Percentiles rank a stretch among this genome's conserved stretches.
Conservation (phyloP, 2,329 filamentous ascomycete genomes). For the Cytospora chrysosperma region DNA sequence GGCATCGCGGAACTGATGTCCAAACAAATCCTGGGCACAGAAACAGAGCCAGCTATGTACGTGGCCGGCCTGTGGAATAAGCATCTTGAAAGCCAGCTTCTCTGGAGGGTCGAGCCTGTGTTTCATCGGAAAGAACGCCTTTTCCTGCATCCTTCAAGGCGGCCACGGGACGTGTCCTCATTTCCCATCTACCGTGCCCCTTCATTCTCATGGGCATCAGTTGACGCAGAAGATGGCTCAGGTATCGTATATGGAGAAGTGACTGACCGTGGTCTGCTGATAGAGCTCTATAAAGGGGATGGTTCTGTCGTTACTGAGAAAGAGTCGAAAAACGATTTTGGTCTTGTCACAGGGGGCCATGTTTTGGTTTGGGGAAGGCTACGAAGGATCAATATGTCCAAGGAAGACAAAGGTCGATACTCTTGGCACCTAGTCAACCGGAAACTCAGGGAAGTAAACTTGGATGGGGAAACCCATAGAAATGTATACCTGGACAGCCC, state of each 20-base stretch:
- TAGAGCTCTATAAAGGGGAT: neutral
- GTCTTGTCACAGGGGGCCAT: neutral
- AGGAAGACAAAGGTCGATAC: neutral
- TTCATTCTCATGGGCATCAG: constrained; percentile 18
- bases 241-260: constrained; percentile 8
- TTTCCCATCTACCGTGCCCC: neutral
- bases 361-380: neutral
- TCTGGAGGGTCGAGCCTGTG: neutral
- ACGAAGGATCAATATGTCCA: neutral
- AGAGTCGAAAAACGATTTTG: neutral
- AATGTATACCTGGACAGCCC: constrained; percentile 4
- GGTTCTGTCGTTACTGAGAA: neutral
- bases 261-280: constrained; percentile 1
- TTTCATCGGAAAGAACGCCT: neutral
- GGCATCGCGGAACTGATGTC: constrained; percentile 15
- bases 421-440: neutral
- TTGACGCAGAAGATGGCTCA: neutral
- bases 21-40: neutral
- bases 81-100: constrained; percentile 11
- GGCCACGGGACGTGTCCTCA: neutral
- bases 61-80: constrained; percentile 6
- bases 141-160: neutral
- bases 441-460: too few relatives aligned
- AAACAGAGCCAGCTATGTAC: neutral
- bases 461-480: neutral